Percentiles rank a stretch among this genome's conserved stretches.
These are phyloP conservation scores for Pseudovirgaria hyperparasitica DNA, from an alignment of 2,329 filamentous ascomycete species.

Conservation along the genomic window DNA sequence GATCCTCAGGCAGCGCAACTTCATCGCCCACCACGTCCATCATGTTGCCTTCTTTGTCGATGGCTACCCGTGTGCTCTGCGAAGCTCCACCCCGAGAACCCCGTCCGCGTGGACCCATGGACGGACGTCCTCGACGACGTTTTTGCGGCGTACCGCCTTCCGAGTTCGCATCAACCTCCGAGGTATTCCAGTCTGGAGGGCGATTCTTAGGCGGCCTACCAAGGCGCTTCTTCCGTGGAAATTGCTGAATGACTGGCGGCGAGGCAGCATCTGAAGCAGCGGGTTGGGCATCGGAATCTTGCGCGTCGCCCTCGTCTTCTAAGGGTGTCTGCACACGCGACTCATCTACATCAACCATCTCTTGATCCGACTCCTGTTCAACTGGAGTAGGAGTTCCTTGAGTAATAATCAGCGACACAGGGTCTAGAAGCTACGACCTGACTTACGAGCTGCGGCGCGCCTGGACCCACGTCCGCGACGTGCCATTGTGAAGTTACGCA, in stretches of 20 bases:
- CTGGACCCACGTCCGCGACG: not conserved
- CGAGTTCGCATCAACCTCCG: slow-evolving; percentile 33
- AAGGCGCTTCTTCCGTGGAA: slow-evolving; percentile 59
- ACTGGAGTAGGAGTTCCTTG: slow-evolving; percentile 21
- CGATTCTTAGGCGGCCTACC: slow-evolving; percentile 78
- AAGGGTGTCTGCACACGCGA: slow-evolving; percentile 26
- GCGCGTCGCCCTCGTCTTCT: slow-evolving; percentile 34
- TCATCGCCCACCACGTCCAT: slow-evolving; percentile 88
- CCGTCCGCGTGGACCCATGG: slow-evolving; percentile 56
- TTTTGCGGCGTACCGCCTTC: slow-evolving; percentile 36
- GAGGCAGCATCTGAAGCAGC: slow-evolving; percentile 31
- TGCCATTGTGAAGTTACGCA: not conserved
- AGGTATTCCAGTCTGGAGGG: slow-evolving; percentile 59
- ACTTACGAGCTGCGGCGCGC: too few relatives aligned
- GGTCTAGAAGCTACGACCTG: too few relatives aligned
- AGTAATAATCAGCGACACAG: not conserved
- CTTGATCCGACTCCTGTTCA: slow-evolving; percentile 20
- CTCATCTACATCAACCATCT: slow-evolving; percentile 20
- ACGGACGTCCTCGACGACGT: slow-evolving; percentile 36
- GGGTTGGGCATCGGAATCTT: slow-evolving; percentile 37
- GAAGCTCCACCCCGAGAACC: slow-evolving; percentile 58
- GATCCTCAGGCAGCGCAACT: slow-evolving; percentile 73
- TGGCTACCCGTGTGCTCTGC: slow-evolving; percentile 68
- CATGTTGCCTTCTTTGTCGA: slow-evolving; percentile 88
- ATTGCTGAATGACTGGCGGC: slow-evolving; percentile 41